Evolutionary conservation across 108 stramenopile species (phyloP).

Genomic region (Discostella stelligeroides): DNA sequence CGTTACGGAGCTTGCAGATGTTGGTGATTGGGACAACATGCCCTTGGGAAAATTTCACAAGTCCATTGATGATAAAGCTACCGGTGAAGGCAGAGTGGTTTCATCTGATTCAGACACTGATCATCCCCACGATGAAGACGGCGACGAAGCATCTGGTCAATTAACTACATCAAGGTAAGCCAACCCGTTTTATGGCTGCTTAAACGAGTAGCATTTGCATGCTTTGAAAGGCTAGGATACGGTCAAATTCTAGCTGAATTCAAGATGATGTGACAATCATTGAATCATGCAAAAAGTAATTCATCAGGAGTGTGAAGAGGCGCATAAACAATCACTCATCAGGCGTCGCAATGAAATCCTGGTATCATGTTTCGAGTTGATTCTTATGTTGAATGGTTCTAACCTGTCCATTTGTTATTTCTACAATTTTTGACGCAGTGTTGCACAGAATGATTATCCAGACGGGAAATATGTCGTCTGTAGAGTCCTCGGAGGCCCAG

Average conservation of each 20-base stretch:
- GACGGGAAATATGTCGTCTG: conserved; percentile 71
- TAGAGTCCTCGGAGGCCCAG: conserved; percentile 59
- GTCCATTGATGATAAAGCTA: conserved; percentile 15
- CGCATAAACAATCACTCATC: conserved; percentile 41
- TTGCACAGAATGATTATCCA: conserved; percentile 40
- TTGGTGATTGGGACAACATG: conserved; percentile 89
- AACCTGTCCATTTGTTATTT: conserved; percentile 32
- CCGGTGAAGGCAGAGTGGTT: conserved; percentile 19
- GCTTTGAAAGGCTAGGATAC: conserved; percentile 57
- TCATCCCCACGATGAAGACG: conserved; percentile 51
- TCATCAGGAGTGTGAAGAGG: conserved; percentile 85
- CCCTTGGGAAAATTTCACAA: conserved; percentile 59
- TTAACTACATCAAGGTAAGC: conserved; percentile 15
- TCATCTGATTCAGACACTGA: conserved; percentile 43
- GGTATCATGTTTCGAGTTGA: conserved; percentile 56
- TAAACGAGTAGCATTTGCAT: conserved; percentile 58
- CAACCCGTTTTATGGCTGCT: too few species aligned
- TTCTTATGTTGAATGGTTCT: too few species aligned
- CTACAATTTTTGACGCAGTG: conserved; percentile 12
- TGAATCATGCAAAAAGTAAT: conserved; percentile 51
- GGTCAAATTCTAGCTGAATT: conserved; percentile 52
- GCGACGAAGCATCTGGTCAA: conserved; percentile 8
- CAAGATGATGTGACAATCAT: conserved; percentile 17
- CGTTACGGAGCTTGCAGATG: conserved; percentile 80
- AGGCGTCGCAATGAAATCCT: conserved; percentile 82